Base-by-base conservation (phyloP, 75 land plant genomes). In the Cryptomeria japonica region DNA sequence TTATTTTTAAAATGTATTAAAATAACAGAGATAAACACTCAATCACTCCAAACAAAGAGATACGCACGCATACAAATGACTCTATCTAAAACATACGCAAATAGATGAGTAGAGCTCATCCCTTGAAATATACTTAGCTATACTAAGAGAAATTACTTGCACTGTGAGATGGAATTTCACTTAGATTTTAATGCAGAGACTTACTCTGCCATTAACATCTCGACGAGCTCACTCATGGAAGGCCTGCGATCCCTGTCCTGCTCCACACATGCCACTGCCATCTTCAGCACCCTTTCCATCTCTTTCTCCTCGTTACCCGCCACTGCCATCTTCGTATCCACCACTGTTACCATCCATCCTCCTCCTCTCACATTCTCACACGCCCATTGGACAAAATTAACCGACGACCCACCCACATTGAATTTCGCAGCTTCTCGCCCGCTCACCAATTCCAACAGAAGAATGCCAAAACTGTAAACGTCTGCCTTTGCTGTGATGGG, bases 391-490 rank as follows among this genome's bases (percentile, higher is more conserved):
- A 95, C 95, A 11, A 95, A 88, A 58, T 94, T 93, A 88, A 91
- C 90, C 1, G 61, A 25, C 3, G 25, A 19, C 4, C 64, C 25
- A 0, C 1, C 5, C 64, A 19, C 64, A 19, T 19, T 58, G 64
- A 89, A 37, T 89, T 91, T 6, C 87, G 86, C 84, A 87, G 44
- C 46, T 38, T 86, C 72, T 3, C 38, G 83, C 53, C 97, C 95
- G 76, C 86, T 90, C 13, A 92, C 93, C 8, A 96, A 84, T 87
- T 96, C 97, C 64, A 96, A 88, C 61, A 96, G 82, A 72, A 94
- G 93, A 93, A 96, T 91, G 9, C 96, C 96, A 76, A 89, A 96
- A 87, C 96, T 94, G 89, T 95, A 96, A 1, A 96, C 97, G 46
- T 96, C 97, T 7, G 92, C 93, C 86, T 96, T 96, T 11, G 93